Evolutionary conservation across 768 basidiomycete species (phyloP).

Genomic region (Collybia mongolica): DNA sequence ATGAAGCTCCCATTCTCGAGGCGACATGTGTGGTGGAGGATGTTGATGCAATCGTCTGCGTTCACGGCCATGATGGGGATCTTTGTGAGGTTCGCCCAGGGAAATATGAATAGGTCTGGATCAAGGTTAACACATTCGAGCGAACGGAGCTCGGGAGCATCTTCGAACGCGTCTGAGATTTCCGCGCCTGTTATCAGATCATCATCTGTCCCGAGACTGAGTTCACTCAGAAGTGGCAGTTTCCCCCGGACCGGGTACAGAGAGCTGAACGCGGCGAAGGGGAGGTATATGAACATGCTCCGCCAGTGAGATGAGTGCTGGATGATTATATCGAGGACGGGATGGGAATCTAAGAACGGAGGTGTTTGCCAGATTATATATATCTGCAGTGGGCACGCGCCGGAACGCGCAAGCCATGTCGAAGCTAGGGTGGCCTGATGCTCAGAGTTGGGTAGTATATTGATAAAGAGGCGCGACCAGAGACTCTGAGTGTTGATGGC

Average conservation of each 20-base stretch:
- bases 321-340: constrained; percentile 18
- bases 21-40: constrained; percentile 14
- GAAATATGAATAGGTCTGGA: constrained; percentile 18
- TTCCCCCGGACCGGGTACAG: constrained; percentile 17
- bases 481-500: constrained; percentile 37
- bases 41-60: constrained; percentile 13
- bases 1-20: constrained; percentile 18
- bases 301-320: constrained; percentile 19
- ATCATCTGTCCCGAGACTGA: constrained; percentile 18
- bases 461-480: constrained; percentile 38
- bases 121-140: constrained; percentile 21
- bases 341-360: constrained; percentile 16
- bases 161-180: constrained; percentile 15
- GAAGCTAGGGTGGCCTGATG: constrained; percentile 15
- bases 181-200: constrained; percentile 4
- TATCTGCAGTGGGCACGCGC: constrained; percentile 17
- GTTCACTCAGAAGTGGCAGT: constrained; percentile 16
- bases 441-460: constrained; percentile 16
- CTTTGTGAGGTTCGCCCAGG: constrained; percentile 17
- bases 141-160: constrained; percentile 16
- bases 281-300: constrained; percentile 20
- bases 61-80: constrained; percentile 17
- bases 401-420: constrained; percentile 20
- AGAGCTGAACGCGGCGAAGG: constrained; percentile 14
- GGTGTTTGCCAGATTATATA: constrained; percentile 20